Evolutionary conservation across 1,139 yeast species (phyloP), one percentile per base, ranked within the genome.

Genomic region (Taphrina populina): DNA sequence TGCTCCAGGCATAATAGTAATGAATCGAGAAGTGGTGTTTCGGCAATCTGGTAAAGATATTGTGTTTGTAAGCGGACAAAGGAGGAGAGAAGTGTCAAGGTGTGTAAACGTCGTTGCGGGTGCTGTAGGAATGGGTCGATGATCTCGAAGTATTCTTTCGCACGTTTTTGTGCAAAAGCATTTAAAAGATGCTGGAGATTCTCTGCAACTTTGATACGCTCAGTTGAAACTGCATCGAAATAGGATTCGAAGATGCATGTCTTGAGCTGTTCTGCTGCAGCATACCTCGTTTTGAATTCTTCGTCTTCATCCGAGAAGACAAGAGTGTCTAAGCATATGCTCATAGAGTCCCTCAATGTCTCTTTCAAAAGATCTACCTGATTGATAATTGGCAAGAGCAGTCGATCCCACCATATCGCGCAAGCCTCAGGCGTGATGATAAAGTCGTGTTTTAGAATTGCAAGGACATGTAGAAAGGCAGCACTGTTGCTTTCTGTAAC

Each of bases 371-470:
- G 36, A 68, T 64, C 39, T 62, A 62, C 45, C 68, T 73, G 1
- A 85, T 84, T 0, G 83, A 83, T 44, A 84, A 79, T 83, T 0
- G 82, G 79, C 20, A 70, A 70, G 7, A 76, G 66, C 62, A 79
- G 77, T n/a, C 77, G 71, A 41, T 71, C 70, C 52, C 80, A 70
- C 87, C 88, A 83, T 23, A 73, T 66, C 34, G 66, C 64, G 8
- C 79, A 67, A 44, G 77, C 77, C 1, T 73, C 72, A 19, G 66
- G 64, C 55, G 71, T 71, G 8, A 76, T 58, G 4, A 59, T 49
- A 23, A 76, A 56, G 65, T 75, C 58, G 64, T 76, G 73, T 58
- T 72, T 59, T 66, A 73, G 63, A 61, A 69, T 57, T 57, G 59
- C 67, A 15, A 83, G 70, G 2, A 77, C 69, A 45, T 75, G 75